Base-by-base conservation (phyloP, 805 yeast genomes). In the Jamesozyma lodderae region DNA sequence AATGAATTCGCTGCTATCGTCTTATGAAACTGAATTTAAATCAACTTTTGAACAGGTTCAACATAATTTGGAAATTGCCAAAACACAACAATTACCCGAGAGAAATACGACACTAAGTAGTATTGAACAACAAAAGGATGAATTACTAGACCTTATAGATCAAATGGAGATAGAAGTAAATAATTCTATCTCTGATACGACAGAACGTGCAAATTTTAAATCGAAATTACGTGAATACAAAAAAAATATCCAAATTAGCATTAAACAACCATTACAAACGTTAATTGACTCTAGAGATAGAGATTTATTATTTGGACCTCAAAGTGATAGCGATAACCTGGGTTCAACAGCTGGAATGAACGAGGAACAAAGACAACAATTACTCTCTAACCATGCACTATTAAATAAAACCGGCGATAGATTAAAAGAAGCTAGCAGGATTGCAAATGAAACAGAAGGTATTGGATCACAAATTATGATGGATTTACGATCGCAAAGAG, bases 401-500 rank as follows among this genome's bases (percentile, higher is more conserved):
- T 69, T 92, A 41, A 95, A 85, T 47, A 70, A 92, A 47, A 75
- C 94, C 1, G 73, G 86, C 2, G 90, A 88, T 45, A 72, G 95
- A 49, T 69, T 92, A 34, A 72, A 81, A 42, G 96, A 92, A 33
- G 81, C 92, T 16, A 94, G 90, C 45, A 71, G 96, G 48, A 69
- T 87, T 3, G 98, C 97, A 6, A 67, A 82, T 37, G 98, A 92
- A 50, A 87, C 98, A 0, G 98, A 92, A 61, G 70, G 71, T 23
- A 77, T 92, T 36, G 98, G 98, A 1, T 85, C 96, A 11, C 81
- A 82, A 47, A 92, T 92, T 37, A 71, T 92, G 63, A 78, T 77
- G 51, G 95, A 90, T 57, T 67, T 92, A 47, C 72, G 96, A 43
- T 80, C 95, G 19, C 98, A 92, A 64, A 70, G 98, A 41, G 98